Percentiles rank a stretch among this genome's conserved stretches.
Conservation (phyloP, 164 flowering plant genomes). For the Tetrastigma voinierianum region DNA sequence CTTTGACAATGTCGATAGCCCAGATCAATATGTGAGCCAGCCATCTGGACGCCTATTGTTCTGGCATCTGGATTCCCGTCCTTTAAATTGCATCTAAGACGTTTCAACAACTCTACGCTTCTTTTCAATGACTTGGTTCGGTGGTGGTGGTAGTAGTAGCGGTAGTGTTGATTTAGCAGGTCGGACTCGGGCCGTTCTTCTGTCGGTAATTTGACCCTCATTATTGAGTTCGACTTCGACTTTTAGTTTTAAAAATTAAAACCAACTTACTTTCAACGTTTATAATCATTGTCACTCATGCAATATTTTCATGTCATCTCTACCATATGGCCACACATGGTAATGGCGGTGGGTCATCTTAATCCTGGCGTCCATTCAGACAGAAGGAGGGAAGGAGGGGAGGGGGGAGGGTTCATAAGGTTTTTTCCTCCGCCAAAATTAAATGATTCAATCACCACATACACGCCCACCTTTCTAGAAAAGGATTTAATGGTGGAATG, state of each 20-base stretch:
- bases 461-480: constrained; percentile 8
- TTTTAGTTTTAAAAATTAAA: not conserved
- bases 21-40: no score
- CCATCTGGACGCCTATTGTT: no score
- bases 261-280: not conserved
- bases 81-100: no score
- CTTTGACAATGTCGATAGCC: no score
- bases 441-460: constrained; percentile 10
- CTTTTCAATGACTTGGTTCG: not conserved
- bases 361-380: not conserved
- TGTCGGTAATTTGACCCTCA: no score
- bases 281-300: not conserved
- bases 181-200: no score
- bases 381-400: no score
- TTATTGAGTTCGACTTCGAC: not conserved
- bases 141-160: no score
- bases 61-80: no score
- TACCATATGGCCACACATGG: not conserved
- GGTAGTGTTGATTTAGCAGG: not conserved
- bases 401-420: constrained; percentile 12
- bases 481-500: constrained; percentile 3
- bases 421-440: constrained; percentile 4
- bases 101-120: not conserved
- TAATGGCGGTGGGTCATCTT: constrained; percentile 11
- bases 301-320: not conserved